Base-by-base conservation (phyloP, 1,284 basidiomycete genomes). In the Cryptococcus wingfieldii region DNA sequence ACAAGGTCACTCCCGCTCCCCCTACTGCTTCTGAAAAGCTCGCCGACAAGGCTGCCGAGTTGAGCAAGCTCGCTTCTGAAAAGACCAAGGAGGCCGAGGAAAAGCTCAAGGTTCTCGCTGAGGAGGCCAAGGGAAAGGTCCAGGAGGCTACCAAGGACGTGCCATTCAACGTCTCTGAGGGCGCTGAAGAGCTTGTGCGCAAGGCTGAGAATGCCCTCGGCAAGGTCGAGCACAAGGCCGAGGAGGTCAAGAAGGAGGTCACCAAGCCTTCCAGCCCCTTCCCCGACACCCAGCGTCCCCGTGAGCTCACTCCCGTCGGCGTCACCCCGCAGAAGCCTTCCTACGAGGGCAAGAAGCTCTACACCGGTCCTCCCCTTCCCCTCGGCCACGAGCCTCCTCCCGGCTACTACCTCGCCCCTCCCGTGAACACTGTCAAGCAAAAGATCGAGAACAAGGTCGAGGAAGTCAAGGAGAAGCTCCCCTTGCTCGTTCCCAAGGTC, bases 381-480 rank as follows among this genome's bases (percentile, higher is more conserved):
- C 77, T 97, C 53, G 93, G 92, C 7, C 89, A 89, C 70, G 91
- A 96, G 74, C 89, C 88, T 16, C 92, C 92, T 45, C 90, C 90
- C 34, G 93, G 93, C 19, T 95, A 84, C 76, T 80, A 77, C 80
- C 51, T 76, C 56, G 56, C 72, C 28, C 64, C 70, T 41, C 67
- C 75, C 7, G 51, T 66, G 34, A 64, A 62, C 51, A 48, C 62
- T 37, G 42, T 60, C 14, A 58, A 55, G 19, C 67, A 43, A 49
- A 60, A 48, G 65, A 58, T 54, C 59, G 56, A 58, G 47, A 10
- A 46, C 34, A 43, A 44, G 54, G 53, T 45, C 34, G 51, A 41
- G 49, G 39, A 34, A 58, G 51, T 60, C 51, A 65, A 68, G 57
- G 74, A 79, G 16, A 77, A 80, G 1, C 81, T 95, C 12, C 91